Evolutionary conservation across 1,284 basidiomycete genomes (phyloP).

Genomic region (Trametes polyzona): DNA sequence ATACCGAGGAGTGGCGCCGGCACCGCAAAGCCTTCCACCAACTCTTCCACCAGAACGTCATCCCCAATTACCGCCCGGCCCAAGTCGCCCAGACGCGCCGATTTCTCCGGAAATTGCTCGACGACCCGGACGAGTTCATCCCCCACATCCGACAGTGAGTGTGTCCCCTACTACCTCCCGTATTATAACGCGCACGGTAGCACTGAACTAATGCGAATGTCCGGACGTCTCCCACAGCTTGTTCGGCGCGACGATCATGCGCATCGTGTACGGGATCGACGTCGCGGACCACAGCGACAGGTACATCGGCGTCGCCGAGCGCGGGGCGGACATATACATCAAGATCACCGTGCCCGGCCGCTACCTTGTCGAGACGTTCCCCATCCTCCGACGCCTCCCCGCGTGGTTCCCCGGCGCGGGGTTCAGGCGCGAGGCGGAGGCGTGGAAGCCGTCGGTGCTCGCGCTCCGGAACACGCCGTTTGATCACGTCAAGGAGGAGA

Average conservation of each 20-base stretch:
- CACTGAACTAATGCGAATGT: neutral
- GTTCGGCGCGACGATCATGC: slow-evolving; percentile 34
- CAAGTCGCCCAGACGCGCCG: slow-evolving; percentile 1
- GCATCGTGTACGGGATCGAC: slow-evolving; percentile 37
- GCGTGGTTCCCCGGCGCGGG: slow-evolving; percentile 23
- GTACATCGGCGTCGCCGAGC: slow-evolving; percentile 8
- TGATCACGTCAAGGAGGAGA: neutral
- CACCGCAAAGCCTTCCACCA: slow-evolving; percentile 14
- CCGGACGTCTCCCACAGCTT: slow-evolving; percentile 21
- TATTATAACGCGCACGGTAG: too few species aligned
- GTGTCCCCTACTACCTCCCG: neutral
- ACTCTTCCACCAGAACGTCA: slow-evolving; percentile 13
- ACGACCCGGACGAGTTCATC: slow-evolving; percentile 9
- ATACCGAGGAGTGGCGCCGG: slow-evolving; percentile 14
- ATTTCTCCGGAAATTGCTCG: slow-evolving; percentile 5
- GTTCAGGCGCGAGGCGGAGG: slow-evolving; percentile 14
- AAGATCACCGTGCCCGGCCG: slow-evolving; percentile 14
- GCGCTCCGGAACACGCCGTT: slow-evolving; percentile 10
- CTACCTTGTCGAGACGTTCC: slow-evolving; percentile 26
- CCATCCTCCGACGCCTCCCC: slow-evolving; percentile 17
- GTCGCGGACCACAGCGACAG: slow-evolving; percentile 29
- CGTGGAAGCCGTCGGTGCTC: slow-evolving; percentile 8
- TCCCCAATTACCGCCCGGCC: neutral
- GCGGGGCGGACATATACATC: slow-evolving; percentile 4
- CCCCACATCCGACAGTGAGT: slow-evolving; percentile 10